Conservation (phyloP, 805 yeast genomes). For the Teunomyces gatunensis region DNA sequence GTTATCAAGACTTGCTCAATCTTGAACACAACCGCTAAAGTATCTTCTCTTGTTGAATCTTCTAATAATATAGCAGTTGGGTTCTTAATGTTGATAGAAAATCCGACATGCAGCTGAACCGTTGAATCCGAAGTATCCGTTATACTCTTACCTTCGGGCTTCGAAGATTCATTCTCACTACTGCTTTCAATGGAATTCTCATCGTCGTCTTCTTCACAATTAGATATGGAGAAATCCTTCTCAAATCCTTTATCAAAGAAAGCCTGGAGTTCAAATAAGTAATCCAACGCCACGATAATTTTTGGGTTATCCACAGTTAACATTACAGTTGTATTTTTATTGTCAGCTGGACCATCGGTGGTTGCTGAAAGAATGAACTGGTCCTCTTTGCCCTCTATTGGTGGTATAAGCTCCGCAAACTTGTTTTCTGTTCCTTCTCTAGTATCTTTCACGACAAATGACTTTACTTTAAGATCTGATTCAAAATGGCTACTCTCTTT, state of each 20-base stretch:
- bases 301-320: constrained; percentile 77
- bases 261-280: constrained; percentile 68
- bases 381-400: constrained; percentile 54
- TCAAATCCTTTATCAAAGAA: constrained; percentile 55
- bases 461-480: constrained; percentile 61
- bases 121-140: background rate
- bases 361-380: constrained; percentile 64
- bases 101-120: constrained; percentile 34
- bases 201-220: constrained; percentile 16
- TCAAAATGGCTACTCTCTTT: constrained; percentile 53
- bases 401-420: constrained; percentile 81
- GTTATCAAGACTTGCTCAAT: constrained; percentile 74
- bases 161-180: background rate
- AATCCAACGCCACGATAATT: constrained; percentile 81
- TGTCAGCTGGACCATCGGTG: constrained; percentile 39
- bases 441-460: constrained; percentile 77
- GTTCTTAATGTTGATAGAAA: constrained; percentile 67
- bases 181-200: constrained; percentile 1
- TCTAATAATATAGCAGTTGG: constrained; percentile 79
- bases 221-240: constrained; percentile 12
- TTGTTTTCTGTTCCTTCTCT: constrained; percentile 61
- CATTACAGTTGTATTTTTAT: constrained; percentile 46
- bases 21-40: constrained; percentile 90
- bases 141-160: background rate
- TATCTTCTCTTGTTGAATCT: constrained; percentile 61